phyloP scores from a whole-genome alignment of 2,329 filamentous ascomycete species.

The Sordariomycetes sp. region DNA sequence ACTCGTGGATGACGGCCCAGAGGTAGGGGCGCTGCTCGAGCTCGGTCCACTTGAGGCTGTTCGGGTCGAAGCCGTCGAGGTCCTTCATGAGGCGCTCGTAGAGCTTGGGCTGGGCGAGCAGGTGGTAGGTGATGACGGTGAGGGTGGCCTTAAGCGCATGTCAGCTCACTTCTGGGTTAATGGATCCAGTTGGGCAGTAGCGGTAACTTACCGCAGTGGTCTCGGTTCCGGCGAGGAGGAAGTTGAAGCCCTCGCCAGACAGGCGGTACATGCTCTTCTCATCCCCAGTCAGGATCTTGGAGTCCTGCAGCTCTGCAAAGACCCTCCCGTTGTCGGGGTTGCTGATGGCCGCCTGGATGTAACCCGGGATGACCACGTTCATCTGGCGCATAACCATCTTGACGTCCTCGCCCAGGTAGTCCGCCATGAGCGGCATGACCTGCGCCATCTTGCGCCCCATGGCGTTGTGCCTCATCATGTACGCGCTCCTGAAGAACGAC shows the following conservation, averaged over 20 bases:
- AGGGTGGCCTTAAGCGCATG: slow-evolving; percentile 11
- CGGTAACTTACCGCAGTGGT: slow-evolving; percentile 19
- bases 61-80: slow-evolving; percentile 9
- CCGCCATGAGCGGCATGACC: slow-evolving; percentile 13
- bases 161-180: not conserved
- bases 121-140: slow-evolving; percentile 14
- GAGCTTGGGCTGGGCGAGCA: slow-evolving; percentile 12
- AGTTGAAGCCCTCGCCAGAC: slow-evolving; percentile 22
- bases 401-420: slow-evolving; percentile 13
- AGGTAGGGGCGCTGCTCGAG: slow-evolving; percentile 18
- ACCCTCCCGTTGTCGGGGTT: slow-evolving; percentile 14
- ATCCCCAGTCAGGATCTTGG: slow-evolving; percentile 10
- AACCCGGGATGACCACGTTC: slow-evolving; percentile 13
- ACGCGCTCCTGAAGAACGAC: slow-evolving; percentile 18
- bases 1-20: slow-evolving; percentile 17
- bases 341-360: slow-evolving; percentile 12
- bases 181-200: too few relatives aligned
- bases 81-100: slow-evolving; percentile 12
- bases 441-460: slow-evolving; percentile 15
- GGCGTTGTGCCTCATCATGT: slow-evolving; percentile 20
- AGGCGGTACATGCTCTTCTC: slow-evolving; percentile 24
- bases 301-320: slow-evolving; percentile 15
- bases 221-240: slow-evolving; percentile 27
- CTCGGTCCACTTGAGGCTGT: slow-evolving; percentile 12
- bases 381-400: slow-evolving; percentile 14